phyloP scores from a whole-genome alignment of 768 basidiomycete genomes.

The Pisolithus marmoratus region DNA sequence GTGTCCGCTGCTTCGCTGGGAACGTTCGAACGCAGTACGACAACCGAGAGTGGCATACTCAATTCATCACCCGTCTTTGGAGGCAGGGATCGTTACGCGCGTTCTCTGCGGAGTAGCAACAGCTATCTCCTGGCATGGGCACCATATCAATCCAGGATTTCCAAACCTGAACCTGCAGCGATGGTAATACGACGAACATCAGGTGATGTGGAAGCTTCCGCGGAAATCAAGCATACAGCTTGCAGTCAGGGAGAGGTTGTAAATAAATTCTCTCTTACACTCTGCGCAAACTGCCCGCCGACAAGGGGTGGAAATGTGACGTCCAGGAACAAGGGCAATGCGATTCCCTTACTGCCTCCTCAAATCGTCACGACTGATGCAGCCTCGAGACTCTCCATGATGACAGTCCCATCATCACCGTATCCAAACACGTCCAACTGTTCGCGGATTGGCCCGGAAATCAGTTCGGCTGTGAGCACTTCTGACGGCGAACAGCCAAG shows the following conservation, averaged over 20 bases:
- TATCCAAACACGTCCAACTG: slow-evolving; percentile 40
- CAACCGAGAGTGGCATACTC: slow-evolving; percentile 36
- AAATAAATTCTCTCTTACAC: no score
- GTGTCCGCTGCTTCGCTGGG: no score
- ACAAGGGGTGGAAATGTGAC: slow-evolving; percentile 17
- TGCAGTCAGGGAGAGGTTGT: neutral
- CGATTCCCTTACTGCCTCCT: slow-evolving; percentile 34
- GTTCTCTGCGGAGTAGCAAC: slow-evolving; percentile 27
- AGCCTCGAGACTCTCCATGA: slow-evolving; percentile 33
- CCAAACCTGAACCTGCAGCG: slow-evolving; percentile 19
- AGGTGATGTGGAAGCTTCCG: slow-evolving; percentile 6
- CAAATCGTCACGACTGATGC: slow-evolving; percentile 36
- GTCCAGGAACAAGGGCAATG: slow-evolving; percentile 18
- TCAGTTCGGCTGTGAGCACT: slow-evolving; percentile 33
- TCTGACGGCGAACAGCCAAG: slow-evolving; percentile 39
- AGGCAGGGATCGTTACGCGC: slow-evolving; percentile 60
- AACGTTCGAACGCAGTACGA: slow-evolving; percentile 7
- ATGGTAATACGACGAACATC: slow-evolving; percentile 21
- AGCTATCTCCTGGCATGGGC: slow-evolving; percentile 51
- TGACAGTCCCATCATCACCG: slow-evolving; percentile 38
- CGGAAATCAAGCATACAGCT: slow-evolving; percentile 8
- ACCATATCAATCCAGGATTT: slow-evolving; percentile 41
- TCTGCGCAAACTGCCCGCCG: slow-evolving; percentile 13
- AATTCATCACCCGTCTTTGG: slow-evolving; percentile 73
- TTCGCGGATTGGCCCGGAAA: slow-evolving; percentile 17